Conservation (phyloP, 1,284 basidiomycete genomes). For the Ceratobasidium sp. region DNA sequence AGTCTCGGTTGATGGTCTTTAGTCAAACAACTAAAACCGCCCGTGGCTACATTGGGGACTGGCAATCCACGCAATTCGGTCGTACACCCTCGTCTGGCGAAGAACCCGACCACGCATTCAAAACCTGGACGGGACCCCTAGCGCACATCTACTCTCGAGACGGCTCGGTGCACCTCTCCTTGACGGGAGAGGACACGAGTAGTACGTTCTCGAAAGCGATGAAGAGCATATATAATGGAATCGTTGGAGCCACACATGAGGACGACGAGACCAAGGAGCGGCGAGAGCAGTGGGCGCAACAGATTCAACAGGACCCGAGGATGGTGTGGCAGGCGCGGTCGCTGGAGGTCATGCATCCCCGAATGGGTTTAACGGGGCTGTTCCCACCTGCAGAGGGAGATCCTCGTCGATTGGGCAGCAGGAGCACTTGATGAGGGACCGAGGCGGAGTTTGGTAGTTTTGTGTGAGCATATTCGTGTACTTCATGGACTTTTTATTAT, state of each 20-base stretch:
- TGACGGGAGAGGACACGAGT: conserved; percentile 19
- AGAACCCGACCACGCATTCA: conserved; percentile 25
- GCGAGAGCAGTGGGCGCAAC: background rate
- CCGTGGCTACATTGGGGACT: conserved; percentile 26
- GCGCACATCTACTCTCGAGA: conserved; percentile 6
- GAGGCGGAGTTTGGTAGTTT: too few species aligned
- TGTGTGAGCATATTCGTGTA: too few species aligned
- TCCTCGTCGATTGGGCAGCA: too few species aligned
- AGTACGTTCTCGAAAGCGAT: conserved; percentile 32
- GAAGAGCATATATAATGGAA: conserved; percentile 22
- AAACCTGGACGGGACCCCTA: conserved; percentile 27
- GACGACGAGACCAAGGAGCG: background rate
- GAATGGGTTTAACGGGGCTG: too few species aligned
- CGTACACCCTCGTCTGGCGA: background rate
- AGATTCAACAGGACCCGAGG: too few species aligned
- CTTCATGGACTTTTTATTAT: too few species aligned
- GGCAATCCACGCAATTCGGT: conserved; percentile 21
- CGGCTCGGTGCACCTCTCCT: conserved; percentile 24
- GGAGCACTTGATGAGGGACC: too few species aligned
- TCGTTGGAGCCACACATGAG: conserved; percentile 3
- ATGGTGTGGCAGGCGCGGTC: background rate
- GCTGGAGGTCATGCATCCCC: too few species aligned
- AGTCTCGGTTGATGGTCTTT: conserved; percentile 28
- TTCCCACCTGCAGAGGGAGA: too few species aligned
- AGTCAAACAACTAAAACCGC: conserved; percentile 10